A percentile compares a stretch with the other conserved stretches of the same genome.
Conservation (phyloP, 1,284 basidiomycete genomes). For the Kwoniella shivajii region DNA sequence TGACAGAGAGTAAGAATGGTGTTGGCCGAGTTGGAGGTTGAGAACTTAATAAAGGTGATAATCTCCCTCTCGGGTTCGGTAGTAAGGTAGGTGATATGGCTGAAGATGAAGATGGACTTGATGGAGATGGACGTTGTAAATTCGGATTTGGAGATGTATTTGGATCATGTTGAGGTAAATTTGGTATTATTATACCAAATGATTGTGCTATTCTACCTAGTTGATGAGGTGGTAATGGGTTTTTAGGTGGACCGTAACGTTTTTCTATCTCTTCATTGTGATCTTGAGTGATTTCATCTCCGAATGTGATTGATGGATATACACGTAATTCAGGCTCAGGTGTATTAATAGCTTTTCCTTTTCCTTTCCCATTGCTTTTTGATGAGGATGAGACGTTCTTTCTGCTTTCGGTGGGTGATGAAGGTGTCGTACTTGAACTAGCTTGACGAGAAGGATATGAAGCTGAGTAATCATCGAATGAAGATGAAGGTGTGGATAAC, state of each 20-base stretch:
- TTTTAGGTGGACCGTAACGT: constrained; percentile 39
- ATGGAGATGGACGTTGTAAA: background rate
- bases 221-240: constrained; percentile 42
- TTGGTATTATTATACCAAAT: constrained; percentile 49
- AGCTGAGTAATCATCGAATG: constrained; percentile 1
- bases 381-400: background rate
- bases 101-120: constrained; percentile 9
- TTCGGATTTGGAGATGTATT: background rate
- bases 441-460: constrained; percentile 7
- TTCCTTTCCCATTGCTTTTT: constrained; percentile 7
- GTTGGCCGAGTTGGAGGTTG: constrained; percentile 12
- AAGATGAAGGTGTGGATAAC: constrained; percentile 22
- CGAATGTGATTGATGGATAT: too few species aligned
- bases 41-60: constrained; percentile 9
- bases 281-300: background rate
- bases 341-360: constrained; percentile 12
- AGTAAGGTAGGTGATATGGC: constrained; percentile 12
- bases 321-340: constrained; percentile 6
- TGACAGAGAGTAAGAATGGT: constrained; percentile 42
- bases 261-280: constrained; percentile 10
- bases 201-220: constrained; percentile 49
- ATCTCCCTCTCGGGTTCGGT: constrained; percentile 3
- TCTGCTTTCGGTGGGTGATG: background rate
- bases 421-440: constrained; percentile 1
- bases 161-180: constrained; percentile 16